A percentile compares a stretch with the other conserved stretches of the same genome.
These are phyloP conservation scores for Pichia sp. DNA, from an alignment of 1,139 yeast species.

Conservation along the genomic window DNA sequence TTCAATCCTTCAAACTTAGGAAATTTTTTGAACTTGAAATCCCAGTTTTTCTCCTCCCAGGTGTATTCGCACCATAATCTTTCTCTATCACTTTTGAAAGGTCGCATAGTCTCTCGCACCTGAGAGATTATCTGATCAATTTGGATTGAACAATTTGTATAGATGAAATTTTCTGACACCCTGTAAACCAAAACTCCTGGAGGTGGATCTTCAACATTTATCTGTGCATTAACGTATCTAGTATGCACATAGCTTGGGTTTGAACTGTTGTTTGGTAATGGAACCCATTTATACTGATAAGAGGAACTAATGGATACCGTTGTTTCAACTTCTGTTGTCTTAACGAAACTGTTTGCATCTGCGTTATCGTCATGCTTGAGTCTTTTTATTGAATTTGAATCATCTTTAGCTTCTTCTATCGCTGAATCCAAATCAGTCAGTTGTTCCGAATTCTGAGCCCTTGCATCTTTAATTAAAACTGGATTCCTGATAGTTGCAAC, in stretches of 20 bases:
- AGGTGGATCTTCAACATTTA: slow-evolving; percentile 71
- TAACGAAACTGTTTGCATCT: neutral
- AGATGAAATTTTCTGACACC: slow-evolving; percentile 74
- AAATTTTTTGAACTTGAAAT: slow-evolving; percentile 21
- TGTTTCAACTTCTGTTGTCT: neutral
- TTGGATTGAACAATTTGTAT: slow-evolving; percentile 75
- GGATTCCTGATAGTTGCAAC: slow-evolving; percentile 37
- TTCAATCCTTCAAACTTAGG: slow-evolving; percentile 21
- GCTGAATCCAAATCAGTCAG: neutral
- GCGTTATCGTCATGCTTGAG: neutral
- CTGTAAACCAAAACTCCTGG: slow-evolving; percentile 86
- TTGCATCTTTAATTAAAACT: neutral
- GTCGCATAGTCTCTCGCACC: slow-evolving; percentile 55
- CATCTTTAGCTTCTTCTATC: neutral
- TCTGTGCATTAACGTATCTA: slow-evolving; percentile 46
- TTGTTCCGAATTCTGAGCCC: neutral
- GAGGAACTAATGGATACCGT: neutral
- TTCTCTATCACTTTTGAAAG: slow-evolving; percentile 63
- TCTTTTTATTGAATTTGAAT: neutral
- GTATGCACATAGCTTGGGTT: slow-evolving; percentile 28
- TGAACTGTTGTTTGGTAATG: slow-evolving; percentile 46
- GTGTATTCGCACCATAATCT: slow-evolving; percentile 78
- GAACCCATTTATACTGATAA: slow-evolving; percentile 67
- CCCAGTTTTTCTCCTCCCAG: slow-evolving; percentile 12
- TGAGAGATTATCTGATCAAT: slow-evolving; percentile 66